Evolutionary conservation across 176 grass and related monocot genomes (phyloP).

Genomic region (Cymbopogon citratus): DNA sequence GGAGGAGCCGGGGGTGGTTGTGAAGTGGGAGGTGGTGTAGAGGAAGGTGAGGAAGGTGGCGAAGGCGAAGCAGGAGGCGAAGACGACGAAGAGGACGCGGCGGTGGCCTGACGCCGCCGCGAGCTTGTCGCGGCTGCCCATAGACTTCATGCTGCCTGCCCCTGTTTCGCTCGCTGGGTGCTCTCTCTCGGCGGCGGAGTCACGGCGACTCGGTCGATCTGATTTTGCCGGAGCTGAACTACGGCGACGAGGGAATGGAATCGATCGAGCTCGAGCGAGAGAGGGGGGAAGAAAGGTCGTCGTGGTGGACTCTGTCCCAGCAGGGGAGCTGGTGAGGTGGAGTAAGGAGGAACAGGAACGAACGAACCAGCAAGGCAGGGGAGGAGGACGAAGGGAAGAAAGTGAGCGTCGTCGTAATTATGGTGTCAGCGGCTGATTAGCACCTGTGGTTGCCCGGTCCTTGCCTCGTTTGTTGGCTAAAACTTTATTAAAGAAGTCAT

Average conservation of each 20-base stretch:
- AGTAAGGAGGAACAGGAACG: background rate
- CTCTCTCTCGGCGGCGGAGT: background rate
- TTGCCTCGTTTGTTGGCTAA: background rate
- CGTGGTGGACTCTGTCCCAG: constrained; percentile 18
- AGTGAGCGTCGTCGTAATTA: background rate
- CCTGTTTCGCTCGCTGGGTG: background rate
- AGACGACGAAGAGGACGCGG: constrained; percentile 40
- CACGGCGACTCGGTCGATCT: background rate
- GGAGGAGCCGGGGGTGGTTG: background rate
- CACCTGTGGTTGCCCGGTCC: background rate
- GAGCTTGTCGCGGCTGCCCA: constrained; percentile 41
- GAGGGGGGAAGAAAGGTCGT: constrained; percentile 7
- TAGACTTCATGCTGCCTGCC: constrained; percentile 29
- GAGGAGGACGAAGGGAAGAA: background rate
- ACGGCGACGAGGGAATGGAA: background rate
- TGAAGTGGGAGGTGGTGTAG: constrained; percentile 43
- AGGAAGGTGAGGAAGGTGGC: constrained; percentile 70
- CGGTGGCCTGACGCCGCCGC: constrained; percentile 44
- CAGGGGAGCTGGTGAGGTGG: background rate
- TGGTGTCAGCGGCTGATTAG: background rate
- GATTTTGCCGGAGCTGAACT: background rate
- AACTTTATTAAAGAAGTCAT: background rate
- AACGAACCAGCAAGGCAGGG: background rate
- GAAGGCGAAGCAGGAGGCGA: constrained; percentile 70
- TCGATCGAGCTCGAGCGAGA: background rate